Base-by-base conservation (phyloP, 1,284 basidiomycete genomes). In the Cryptococcus sp. region DNA sequence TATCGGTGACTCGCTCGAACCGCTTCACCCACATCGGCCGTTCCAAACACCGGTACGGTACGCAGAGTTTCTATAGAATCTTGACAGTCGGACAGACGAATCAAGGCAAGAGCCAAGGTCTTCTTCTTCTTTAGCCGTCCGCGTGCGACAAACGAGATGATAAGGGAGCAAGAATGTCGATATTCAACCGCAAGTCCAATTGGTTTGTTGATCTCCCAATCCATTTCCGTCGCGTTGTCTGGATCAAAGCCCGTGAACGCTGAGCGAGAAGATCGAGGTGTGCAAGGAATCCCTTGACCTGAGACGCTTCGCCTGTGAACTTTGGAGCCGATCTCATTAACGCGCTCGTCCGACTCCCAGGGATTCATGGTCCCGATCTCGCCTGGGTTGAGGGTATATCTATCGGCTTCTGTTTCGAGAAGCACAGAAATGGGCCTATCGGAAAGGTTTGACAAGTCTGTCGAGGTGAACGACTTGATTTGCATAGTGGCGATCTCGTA, bases 401-500 rank as follows among this genome's bases (percentile, higher is more conserved):
- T 52, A 53, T 70, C 69, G 23, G 62, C 45, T 48, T 72, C 72
- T 2, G 68, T 69, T 42, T 71, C 68, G 13, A 74, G 48, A 4
- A 66, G 21, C 16, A 74, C 45, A 5, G 55, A 54, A 19, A 69
- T 54, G 4, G 55, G 49, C 25, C 55, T 56, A 11, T 66, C 56
- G 13, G 55, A 47, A 1, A 16, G 23, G 2, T 41, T 47, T 1
- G 50, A 40, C 3, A 58, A 28, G 25, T 62, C 60, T 1, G 56
- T 63, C 2, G 63, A 61, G 1, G 63, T 47, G 11, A 72, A 37
- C 9, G 56, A 52, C 5, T 56, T 61, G 28, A 77, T 46, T 25
- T 68, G 63, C 21, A 74, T 57, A 4, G 74, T 72, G 4, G 67
- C 67, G 0, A 70, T 56, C 44, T 77, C 75, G 57, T 60, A 76